Conservation (phyloP, 164 flowering plant species). For the Taxillus chinensis region DNA sequence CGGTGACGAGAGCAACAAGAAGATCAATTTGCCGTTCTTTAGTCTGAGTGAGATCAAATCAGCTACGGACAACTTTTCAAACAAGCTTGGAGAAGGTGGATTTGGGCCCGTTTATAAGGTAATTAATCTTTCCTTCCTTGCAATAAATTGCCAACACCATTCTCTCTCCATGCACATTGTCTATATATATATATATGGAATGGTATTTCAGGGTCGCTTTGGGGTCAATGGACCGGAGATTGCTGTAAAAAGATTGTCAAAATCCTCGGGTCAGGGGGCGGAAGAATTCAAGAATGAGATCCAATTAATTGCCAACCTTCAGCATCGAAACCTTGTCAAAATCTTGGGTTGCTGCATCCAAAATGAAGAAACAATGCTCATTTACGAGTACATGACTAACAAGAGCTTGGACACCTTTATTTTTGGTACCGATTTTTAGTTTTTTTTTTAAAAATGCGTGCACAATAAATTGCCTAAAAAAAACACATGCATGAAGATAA, state of each 20-base stretch:
- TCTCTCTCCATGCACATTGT: not conserved
- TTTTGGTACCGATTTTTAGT: slow-evolving; percentile 15
- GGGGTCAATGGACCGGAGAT: slow-evolving; percentile 21
- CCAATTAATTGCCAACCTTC: slow-evolving; percentile 26
- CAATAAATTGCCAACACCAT: too few relatives aligned
- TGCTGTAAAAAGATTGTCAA: slow-evolving; percentile 32
- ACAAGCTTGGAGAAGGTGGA: slow-evolving; percentile 48
- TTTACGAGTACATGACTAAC: slow-evolving; percentile 35
- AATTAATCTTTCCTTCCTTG: not conserved
- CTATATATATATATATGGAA: too few relatives aligned
- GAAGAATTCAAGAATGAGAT: slow-evolving; percentile 36
- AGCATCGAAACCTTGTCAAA: slow-evolving; percentile 31
- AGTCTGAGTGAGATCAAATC: slow-evolving; percentile 11
- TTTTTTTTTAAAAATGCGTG: too few relatives aligned
- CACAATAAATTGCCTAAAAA: too few relatives aligned
- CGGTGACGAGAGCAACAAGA: slow-evolving; percentile 8
- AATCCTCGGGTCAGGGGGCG: slow-evolving; percentile 26
- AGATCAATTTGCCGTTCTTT: slow-evolving; percentile 12
- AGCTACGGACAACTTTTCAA: slow-evolving; percentile 35
- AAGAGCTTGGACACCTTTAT: slow-evolving; percentile 20
- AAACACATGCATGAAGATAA: not conserved
- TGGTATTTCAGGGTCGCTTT: too few relatives aligned
- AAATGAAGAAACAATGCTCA: slow-evolving; percentile 23
- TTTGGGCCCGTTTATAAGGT: slow-evolving; percentile 46
- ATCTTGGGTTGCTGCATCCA: slow-evolving; percentile 27